Evolutionary conservation across 176 grass and related monocot species (phyloP).

Genomic region (bread wheat (Triticum aestivum)): IWGSC_CS_RefSeq_v2.1 NC_057801.1:118732040-118732539

Average conservation of each 20-base stretch:
- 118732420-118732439: not conserved
- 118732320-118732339: not conserved
- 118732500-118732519: not conserved
- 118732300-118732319: not conserved
- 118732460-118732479: not conserved
- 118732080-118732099: not conserved
- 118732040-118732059: not conserved
- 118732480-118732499: not conserved
- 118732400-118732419: not conserved
- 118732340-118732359: not conserved
- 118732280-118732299: not conserved
- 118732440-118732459: not conserved
- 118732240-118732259: not conserved
- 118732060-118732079: not conserved
- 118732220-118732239: not conserved
- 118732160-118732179: not conserved
- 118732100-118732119: not conserved
- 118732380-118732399: not conserved
- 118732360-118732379: not conserved
- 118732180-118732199: not conserved
- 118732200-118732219: not conserved
- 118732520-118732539: not conserved
- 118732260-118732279: not conserved
- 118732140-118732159: not conserved
- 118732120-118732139: not conserved